These are phyloP conservation scores for Colletotrichum magnum DNA, from an alignment of 2,329 filamentous ascomycete genomes.

Conservation along the genomic window DNA sequence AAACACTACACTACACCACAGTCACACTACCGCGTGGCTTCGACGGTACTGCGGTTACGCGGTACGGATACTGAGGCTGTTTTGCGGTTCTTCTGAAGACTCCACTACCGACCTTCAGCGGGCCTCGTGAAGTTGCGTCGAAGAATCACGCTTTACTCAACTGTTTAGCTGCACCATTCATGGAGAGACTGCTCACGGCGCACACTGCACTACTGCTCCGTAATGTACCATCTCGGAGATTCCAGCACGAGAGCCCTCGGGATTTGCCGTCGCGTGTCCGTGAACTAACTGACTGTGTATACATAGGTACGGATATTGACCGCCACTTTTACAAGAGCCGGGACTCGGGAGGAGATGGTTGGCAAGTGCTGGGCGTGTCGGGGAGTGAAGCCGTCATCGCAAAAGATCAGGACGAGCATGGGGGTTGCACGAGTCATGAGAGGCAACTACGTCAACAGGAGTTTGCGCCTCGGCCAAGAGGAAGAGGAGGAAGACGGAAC, in stretches of 20 bases:
- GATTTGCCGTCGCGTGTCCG: neutral
- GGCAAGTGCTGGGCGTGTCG: conserved; percentile 14
- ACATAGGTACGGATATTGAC: conserved; percentile 12
- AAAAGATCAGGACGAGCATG: conserved; percentile 27
- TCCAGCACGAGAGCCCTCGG: conserved; percentile 17
- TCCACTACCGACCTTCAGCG: conserved; percentile 28
- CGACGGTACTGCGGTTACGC: conserved; percentile 1
- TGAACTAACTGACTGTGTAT: neutral
- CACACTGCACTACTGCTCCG: no score
- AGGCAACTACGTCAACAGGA: conserved; percentile 34
- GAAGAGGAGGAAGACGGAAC: neutral
- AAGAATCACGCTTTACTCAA: conserved; percentile 13
- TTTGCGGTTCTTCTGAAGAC: conserved; percentile 39
- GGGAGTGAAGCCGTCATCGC: conserved; percentile 3
- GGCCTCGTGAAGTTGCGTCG: conserved; percentile 6
- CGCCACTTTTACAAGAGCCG: conserved; percentile 22
- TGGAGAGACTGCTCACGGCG: no score
- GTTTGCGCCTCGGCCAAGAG: neutral
- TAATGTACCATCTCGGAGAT: neutral
- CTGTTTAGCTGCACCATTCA: neutral
- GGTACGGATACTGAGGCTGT: conserved; percentile 29
- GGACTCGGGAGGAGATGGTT: conserved; percentile 10
- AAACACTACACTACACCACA: neutral
- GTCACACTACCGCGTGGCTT: conserved; percentile 28
- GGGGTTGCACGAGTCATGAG: conserved; percentile 36